These are phyloP conservation scores for Zanthoxylum bungeanum DNA, from an alignment of 345 rosid genomes.

Conservation along the genomic window DNA sequence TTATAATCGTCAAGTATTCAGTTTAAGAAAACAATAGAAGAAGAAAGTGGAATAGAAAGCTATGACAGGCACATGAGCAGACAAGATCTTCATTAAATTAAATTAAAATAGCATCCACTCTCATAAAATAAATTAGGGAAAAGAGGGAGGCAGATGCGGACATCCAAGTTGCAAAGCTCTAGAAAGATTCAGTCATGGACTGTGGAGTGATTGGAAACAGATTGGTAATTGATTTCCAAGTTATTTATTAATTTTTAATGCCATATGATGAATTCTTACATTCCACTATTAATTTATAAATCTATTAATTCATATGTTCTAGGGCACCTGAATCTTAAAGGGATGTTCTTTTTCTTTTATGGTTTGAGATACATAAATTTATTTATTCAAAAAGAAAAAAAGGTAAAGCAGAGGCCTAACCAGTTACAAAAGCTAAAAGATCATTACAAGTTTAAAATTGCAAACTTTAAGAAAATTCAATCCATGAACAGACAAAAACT, in stretches of 20 bases:
- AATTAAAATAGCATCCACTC: neutral
- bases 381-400: neutral
- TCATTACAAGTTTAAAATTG: too few species aligned
- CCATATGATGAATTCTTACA: neutral
- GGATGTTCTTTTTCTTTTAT: neutral
- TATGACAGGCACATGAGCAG: neutral
- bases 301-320: neutral
- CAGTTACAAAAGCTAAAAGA: conserved; percentile 8
- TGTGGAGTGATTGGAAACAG: neutral
- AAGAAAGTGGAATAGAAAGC: neutral
- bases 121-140: neutral
- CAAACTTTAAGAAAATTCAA: conserved; percentile 1
- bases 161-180: neutral
- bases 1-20: neutral
- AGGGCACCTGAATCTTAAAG: neutral
- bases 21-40: neutral
- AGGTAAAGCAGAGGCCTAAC: conserved; percentile 8
- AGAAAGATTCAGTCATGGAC: neutral
- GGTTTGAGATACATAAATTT: neutral
- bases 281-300: neutral
- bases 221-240: neutral
- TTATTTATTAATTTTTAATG: neutral
- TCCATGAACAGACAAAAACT: conserved; percentile 5
- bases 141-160: neutral
- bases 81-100: neutral